These are phyloP conservation scores for Colletotrichum tropicicola DNA, from an alignment of 2,329 filamentous ascomycete genomes.

Conservation along the genomic window DNA sequence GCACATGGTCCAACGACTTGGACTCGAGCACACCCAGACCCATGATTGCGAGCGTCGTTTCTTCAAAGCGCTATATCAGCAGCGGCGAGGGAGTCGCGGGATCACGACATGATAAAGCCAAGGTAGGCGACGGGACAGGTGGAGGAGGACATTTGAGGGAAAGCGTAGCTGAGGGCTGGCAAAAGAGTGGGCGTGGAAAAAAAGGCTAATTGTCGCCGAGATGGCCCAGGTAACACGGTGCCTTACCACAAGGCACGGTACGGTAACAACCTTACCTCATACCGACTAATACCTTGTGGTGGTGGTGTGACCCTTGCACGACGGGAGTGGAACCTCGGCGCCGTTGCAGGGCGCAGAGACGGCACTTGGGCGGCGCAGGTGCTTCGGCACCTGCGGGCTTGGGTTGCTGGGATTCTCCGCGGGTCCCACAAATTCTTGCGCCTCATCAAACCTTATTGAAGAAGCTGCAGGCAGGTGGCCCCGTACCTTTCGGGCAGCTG, in stretches of 20 bases:
- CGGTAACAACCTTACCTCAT: neutral
- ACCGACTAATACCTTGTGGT: neutral
- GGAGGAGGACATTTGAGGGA: neutral
- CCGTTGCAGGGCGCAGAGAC: neutral
- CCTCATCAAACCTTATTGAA: slow-evolving; percentile 28
- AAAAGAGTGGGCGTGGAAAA: neutral
- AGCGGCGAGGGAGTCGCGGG: neutral
- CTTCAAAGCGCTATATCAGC: neutral
- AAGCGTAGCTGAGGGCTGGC: neutral
- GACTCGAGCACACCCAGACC: slow-evolving; percentile 80
- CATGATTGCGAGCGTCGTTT: slow-evolving; percentile 52
- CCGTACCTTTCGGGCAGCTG: neutral
- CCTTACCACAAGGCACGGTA: neutral
- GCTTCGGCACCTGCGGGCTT: slow-evolving; percentile 18
- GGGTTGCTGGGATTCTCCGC: neutral
- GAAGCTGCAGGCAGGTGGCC: neutral
- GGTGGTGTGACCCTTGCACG: neutral
- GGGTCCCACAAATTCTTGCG: neutral
- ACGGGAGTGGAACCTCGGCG: neutral
- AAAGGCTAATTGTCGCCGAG: neutral
- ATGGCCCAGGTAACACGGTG: too few species aligned
- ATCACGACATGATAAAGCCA: slow-evolving; percentile 7
- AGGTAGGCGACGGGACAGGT: neutral
- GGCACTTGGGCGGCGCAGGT: neutral
- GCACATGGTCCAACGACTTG: slow-evolving; percentile 72